phyloP scores from a whole-genome alignment of 306 rosid genomes.

The Citrullus mucosospermus region DNA sequence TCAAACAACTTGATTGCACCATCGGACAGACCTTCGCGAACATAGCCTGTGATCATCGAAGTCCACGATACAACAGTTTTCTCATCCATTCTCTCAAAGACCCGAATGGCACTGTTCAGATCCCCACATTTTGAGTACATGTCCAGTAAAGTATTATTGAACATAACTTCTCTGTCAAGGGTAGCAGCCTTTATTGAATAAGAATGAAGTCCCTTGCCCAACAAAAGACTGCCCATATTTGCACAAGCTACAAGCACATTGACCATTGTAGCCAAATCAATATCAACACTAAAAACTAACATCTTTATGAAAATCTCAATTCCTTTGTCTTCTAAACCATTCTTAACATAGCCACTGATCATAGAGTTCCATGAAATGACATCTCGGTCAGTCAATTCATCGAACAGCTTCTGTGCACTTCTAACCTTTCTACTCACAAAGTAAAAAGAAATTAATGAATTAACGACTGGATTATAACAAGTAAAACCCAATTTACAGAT shows the following conservation, averaged over 20 bases:
- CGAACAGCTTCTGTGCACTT: slow-evolving; percentile 54
- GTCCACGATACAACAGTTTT: slow-evolving; percentile 76
- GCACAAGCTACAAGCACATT: slow-evolving; percentile 59
- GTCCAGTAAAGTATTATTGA: slow-evolving; percentile 50
- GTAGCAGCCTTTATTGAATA: slow-evolving; percentile 32
- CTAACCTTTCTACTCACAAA: slow-evolving; percentile 39
- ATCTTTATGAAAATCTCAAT: slow-evolving; percentile 35
- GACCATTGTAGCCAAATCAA: slow-evolving; percentile 58
- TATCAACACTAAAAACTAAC: slow-evolving; percentile 20
- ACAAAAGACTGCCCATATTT: slow-evolving; percentile 24
- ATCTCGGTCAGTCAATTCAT: slow-evolving; percentile 50
- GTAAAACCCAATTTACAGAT: slow-evolving; percentile 38
- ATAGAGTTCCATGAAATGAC: slow-evolving; percentile 71
- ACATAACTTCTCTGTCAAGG: slow-evolving; percentile 26
- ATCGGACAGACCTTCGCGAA: slow-evolving; percentile 41
- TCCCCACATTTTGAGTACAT: slow-evolving; percentile 70
- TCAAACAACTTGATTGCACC: slow-evolving; percentile 35
- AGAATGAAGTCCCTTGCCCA: slow-evolving; percentile 53
- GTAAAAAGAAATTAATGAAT: slow-evolving; percentile 42
- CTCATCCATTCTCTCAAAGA: slow-evolving; percentile 41
- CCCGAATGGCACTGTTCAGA: slow-evolving; percentile 28
- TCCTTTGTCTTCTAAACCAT: slow-evolving; percentile 30
- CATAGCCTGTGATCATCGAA: slow-evolving; percentile 52
- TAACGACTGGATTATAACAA: slow-evolving; percentile 30
- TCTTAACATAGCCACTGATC: slow-evolving; percentile 61